Base-by-base conservation (phyloP, 352 stramenopile species). In the Globisporangium barbulae region DNA sequence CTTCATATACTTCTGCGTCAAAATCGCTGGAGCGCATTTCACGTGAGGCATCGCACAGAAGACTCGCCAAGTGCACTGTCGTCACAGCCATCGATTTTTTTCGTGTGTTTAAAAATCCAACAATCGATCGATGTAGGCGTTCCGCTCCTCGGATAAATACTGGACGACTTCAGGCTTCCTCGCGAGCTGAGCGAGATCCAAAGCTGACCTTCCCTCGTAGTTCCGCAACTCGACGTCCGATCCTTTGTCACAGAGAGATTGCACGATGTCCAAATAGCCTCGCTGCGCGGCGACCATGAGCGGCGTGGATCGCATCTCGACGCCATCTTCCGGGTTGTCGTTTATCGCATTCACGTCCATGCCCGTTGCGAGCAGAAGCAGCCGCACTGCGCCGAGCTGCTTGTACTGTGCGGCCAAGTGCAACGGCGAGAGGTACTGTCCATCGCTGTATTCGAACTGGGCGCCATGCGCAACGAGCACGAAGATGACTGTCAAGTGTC, bases 231-330 rank as follows among this genome's bases (percentile, higher is more conserved):
- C 53, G n/a, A 59, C 33, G 21, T 59, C 53, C 4, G 53, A 35
- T 2, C 53, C 53, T 13, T 59, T n/a, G 8, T 59, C 35, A 33
- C 53, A 59, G 0, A 59, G 22, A 48, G 31, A 59, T 12, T 31
- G 10, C 19, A 37, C 53, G 5, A 59, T 59, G 12, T 59, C 53
- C 35, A 59, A 9, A 8, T 59, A 59, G 1, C 53, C 53, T 21
- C 53, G 53, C 2, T 59, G 53, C n/a, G 53, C 53, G 22, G 53
- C 53, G 21, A 59, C 53, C 21, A 59, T 59, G 19, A 59, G 53
- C 9, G 53, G 53, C 21, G 53, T 59, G 15, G 53, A 59, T 41
- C 53, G 53, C 53, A 59, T 25, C 15, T 25, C 53, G 28, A 59
- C 31, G 19, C 53, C 53, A 22, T 59, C 53, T 59, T 49, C 53